phyloP scores from a whole-genome alignment of 352 stramenopile species.

The Globisporangium lucens region DNA sequence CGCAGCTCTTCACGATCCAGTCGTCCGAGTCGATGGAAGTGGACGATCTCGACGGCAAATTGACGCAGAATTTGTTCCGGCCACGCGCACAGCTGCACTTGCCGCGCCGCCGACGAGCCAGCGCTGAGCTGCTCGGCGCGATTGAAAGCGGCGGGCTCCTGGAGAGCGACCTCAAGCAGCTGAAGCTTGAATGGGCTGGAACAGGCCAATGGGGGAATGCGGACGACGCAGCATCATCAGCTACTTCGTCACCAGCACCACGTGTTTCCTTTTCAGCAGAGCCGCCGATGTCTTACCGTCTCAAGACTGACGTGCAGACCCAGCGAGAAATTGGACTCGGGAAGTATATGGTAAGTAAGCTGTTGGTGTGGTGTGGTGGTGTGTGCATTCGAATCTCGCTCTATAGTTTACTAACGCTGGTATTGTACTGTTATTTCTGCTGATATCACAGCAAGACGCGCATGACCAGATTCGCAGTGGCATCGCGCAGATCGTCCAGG shows the following conservation, averaged over 20 bases:
- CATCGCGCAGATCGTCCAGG: slow-evolving; percentile 42
- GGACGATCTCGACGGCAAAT: slow-evolving; percentile 7
- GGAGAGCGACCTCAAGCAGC: slow-evolving; percentile 31
- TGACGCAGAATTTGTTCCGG: slow-evolving; percentile 12
- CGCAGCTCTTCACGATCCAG: slow-evolving; percentile 27
- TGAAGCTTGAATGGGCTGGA: slow-evolving; percentile 15
- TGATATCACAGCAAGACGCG: slow-evolving; percentile 42
- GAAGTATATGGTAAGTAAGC: slow-evolving; percentile 75
- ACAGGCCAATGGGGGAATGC: background rate
- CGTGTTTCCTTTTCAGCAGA: slow-evolving; percentile 17
- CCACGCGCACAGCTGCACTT: slow-evolving; percentile 6
- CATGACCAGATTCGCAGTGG: slow-evolving; percentile 58
- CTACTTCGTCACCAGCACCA: background rate
- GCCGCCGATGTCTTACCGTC: slow-evolving; percentile 23
- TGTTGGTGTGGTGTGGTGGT: background rate
- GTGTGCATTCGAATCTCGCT: slow-evolving; percentile 6
- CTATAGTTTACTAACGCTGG: background rate
- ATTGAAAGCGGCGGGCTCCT: slow-evolving; percentile 55
- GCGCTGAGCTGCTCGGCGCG: slow-evolving; percentile 56
- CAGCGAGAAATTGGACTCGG: slow-evolving; percentile 63
- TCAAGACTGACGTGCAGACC: slow-evolving; percentile 38
- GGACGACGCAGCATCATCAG: background rate
- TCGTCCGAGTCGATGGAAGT: slow-evolving; percentile 30
- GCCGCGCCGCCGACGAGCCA: slow-evolving; percentile 49
- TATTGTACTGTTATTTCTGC: slow-evolving; percentile 11